Base-by-base conservation (phyloP, 768 basidiomycete species). In the Pulveroboletus sp. region DNA sequence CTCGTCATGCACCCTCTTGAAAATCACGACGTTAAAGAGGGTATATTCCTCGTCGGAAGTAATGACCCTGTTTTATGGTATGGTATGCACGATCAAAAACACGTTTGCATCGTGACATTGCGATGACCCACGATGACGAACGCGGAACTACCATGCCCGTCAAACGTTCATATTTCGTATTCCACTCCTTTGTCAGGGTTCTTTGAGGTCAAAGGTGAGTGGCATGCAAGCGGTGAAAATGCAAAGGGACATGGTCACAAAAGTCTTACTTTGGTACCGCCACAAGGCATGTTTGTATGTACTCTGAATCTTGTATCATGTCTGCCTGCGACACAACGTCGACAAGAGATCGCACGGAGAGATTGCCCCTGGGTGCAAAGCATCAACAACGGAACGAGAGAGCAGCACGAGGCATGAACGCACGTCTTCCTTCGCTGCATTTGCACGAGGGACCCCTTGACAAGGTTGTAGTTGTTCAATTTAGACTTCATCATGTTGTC, bases 341-440 rank as follows among this genome's bases (percentile, higher is more conserved):
- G 15, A 79, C 82, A 24, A 98, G 75, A 8, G 90, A 88, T 48
- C 89, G 81, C 33, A 91, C 84, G 30, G 94, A 93, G n/a, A 99
- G 79, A 66, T 97, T 97, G 2, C 96, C 96, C 17, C 94, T 96
- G 62, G 33, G 40, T 18, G 51, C 8, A 31, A 36, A 26, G 39
- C 27, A 28, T 57, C 43, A 51, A 33, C 36, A 37, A 57, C 21
- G 46, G 44, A 36, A 35, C 37, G 18, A 50, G 31, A 44, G 46
- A 37, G 33, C 28, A 46, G 15, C 47, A 41, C 32, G 49, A 15
- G 35, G 24, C 39, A 15, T 41, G 53, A 45, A 70, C 78, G 49
- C 64, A 95, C 94, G 82, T 83, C 76, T 89, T 88, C 82, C 93
- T 98, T 58, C 96, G 83, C 64, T 95, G 91, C 78, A 98, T 84